Evolutionary conservation across 2,329 filamentous ascomycete species (phyloP), one percentile per base, ranked within the genome.

Genomic region (Alternaria novae-zelandiae): DNA sequence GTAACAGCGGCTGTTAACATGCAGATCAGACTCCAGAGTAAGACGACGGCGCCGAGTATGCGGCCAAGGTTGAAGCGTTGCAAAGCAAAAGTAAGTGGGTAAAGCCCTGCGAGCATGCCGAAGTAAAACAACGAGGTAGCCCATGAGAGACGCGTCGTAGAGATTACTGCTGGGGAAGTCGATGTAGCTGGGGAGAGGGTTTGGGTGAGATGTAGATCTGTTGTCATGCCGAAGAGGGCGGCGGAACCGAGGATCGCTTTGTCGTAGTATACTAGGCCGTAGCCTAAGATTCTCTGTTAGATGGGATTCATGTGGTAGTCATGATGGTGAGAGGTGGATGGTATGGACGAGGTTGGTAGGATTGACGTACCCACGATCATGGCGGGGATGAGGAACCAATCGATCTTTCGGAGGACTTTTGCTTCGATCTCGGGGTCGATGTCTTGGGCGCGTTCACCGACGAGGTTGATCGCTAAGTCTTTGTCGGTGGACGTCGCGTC

Each of bases 71-170:
- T 83, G 81, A 92, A 91, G 20, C 87, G 86, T 77, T 94, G 91
- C 1, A 92, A 82, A 0, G 87, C 82, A 63, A 90, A 92, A 0
- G 89, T 90, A 86, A 93, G 88, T 2, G 91, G 91, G 65, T 92
- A 93, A 4, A 91, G 81, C 0, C 91, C 91, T 0, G 86, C 88
- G 3, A 94, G 84, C 90, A 92, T 91, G 41, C 91, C 91, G 69
- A 94, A 93, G 81, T 93, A 94, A 82, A 94, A 93, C 71, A 93
- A 83, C 0, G 90, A 93, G 0, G 90, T 93, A 3, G 91, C 91
- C 91, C 91, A 94, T 68, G 86, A 89, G 26, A 94, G 85, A 11
- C 91, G 86, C 0, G 86, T 85, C 0, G 91, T 93, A 73, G 91
- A 86, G 15, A 86, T 86, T 0, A 85, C 86, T 0, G 76, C 36